Base-by-base conservation (phyloP, 345 rosid species). In the Schrenkiella parvula region DNA sequence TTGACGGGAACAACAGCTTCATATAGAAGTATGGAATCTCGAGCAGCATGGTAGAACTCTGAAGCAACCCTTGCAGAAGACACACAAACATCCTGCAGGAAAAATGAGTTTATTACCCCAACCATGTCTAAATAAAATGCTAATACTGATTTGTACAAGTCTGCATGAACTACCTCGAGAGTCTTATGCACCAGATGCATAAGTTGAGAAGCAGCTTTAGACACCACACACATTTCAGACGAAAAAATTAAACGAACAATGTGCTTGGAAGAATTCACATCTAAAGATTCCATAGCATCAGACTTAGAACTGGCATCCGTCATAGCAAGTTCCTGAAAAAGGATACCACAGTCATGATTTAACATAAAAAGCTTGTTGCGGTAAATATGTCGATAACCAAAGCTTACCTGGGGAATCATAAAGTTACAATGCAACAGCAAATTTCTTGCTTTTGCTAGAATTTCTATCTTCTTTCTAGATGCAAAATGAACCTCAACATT, bases 401-500 rank as follows among this genome's bases (percentile, higher is more conserved):
- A 66, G 42, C 90, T 83, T 76, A 91, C 99, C 75, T 80, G 86
- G 35, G 93, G 89, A 70, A 87, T 59, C 58, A 84, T 66, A 77
- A 95, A 95, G 80, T 89, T 88, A 80, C 92, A 89, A 42, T 81
- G 82, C 53, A 91, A 83, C 76, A 91, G 86, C 73, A 85, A 75
- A 82, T 81, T 85, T 82, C 99, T 89, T 74, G 99, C 86, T 82
- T 83, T 95, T 62, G 89, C 92, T 78, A 95, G 74, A 52, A 90
- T 88, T 82, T 91, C 99, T 18, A 55, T 86, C 76, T 82, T 95
- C 84, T 87, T 95, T 80, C 80, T 85, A 17, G 82, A 82, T 64
- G 98, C 99, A 87, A 95, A 95, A 85, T 95, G 96, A 84, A 91
- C 93, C 84, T 95, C 98, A 61, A 95, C 95, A 68, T 89, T 88